Evolutionary conservation across 345 rosid species (phyloP).

Genomic region (Gossypium herbaceum): DNA sequence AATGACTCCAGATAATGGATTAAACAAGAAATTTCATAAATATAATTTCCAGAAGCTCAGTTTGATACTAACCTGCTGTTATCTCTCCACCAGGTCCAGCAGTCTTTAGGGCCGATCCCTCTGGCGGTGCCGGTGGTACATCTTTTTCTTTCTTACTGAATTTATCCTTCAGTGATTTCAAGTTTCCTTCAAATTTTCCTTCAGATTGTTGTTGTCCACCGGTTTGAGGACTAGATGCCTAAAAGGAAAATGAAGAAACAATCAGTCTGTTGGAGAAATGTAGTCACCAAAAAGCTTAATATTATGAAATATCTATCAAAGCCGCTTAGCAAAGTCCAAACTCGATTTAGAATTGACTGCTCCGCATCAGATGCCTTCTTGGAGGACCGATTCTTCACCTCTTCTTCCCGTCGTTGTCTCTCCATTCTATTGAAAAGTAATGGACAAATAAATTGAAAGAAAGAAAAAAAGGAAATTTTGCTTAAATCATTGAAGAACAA

Average conservation of each 20-base stretch:
- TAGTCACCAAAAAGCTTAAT: not conserved
- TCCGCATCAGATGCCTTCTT: slow-evolving; percentile 52
- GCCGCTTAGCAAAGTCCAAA: slow-evolving; percentile 26
- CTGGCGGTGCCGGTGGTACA: slow-evolving; percentile 66
- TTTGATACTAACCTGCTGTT: slow-evolving; percentile 69
- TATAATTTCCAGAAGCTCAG: not conserved
- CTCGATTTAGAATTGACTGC: slow-evolving; percentile 79
- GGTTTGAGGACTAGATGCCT: slow-evolving; percentile 92
- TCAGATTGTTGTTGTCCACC: slow-evolving; percentile 62
- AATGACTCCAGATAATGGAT: not conserved
- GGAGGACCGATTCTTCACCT: slow-evolving; percentile 61
- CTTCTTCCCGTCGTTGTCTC: slow-evolving; percentile 96
- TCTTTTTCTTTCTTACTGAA: slow-evolving; percentile 63
- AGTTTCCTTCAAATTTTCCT: slow-evolving; percentile 80
- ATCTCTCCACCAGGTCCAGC: slow-evolving; percentile 95
- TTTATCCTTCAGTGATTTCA: slow-evolving; percentile 86
- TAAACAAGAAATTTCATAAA: not conserved
- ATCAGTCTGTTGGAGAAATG: not conserved
- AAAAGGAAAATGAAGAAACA: slow-evolving; percentile 4
- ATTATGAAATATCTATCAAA: not conserved
- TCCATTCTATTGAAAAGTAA: slow-evolving; percentile 63
- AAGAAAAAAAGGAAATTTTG: not conserved
- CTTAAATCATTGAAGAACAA: not conserved
- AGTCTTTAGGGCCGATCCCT: slow-evolving; percentile 76
- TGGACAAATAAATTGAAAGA: not conserved